Evolutionary conservation across 441 rosid species (phyloP).

Genomic region (Gossypium aridum): DNA sequence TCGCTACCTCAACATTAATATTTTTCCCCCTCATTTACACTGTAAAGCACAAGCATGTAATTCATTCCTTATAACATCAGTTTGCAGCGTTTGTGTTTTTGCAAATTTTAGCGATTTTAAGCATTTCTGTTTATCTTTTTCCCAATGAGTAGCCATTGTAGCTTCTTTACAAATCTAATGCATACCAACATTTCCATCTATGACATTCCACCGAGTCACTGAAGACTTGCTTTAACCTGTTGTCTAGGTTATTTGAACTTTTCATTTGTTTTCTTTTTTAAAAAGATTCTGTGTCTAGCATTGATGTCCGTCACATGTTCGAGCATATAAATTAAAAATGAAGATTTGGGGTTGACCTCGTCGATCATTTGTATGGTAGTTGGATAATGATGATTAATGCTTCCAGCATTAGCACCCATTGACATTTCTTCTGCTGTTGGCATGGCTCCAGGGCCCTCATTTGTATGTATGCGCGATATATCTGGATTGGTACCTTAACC

Average conservation of each 20-base stretch:
- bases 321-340: too few species aligned
- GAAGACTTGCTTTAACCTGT: background rate
- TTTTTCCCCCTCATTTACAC: background rate
- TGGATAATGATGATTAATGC: background rate
- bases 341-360: background rate
- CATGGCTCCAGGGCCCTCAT: background rate
- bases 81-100: conserved; percentile 32
- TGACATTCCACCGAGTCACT: background rate
- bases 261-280: background rate
- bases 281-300: background rate
- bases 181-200: background rate
- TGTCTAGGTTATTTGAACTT: background rate
- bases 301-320: background rate
- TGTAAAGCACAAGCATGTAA: background rate
- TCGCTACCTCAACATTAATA: conserved; percentile 54
- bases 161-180: background rate
- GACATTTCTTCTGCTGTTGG: background rate
- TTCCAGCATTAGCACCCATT: background rate
- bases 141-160: background rate
- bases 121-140: background rate
- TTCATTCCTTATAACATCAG: conserved; percentile 22
- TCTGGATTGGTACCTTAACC: background rate
- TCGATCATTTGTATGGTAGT: background rate
- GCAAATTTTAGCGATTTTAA: conserved; percentile 22
- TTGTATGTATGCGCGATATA: background rate